Conservation (phyloP, 2,329 filamentous ascomycete species). For the Aspergillus pseudoviridinutans region DNA sequence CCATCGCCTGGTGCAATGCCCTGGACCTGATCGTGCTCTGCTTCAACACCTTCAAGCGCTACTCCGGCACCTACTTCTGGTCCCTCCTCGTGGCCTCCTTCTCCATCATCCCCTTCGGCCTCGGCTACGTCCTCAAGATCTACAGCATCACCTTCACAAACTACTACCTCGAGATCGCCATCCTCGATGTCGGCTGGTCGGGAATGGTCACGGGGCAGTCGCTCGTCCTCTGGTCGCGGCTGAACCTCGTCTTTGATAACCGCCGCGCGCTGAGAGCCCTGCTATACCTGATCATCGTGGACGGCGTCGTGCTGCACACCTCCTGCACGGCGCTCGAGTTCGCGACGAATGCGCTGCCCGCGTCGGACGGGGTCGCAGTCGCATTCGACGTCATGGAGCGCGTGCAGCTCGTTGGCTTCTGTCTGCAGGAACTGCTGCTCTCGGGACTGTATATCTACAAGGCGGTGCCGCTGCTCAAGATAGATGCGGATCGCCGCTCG, state of each 20-base stretch:
- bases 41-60: constrained; percentile 45
- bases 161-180: constrained; percentile 33
- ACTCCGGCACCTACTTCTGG: constrained; percentile 48
- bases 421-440: constrained; percentile 51
- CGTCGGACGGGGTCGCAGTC: constrained; percentile 19
- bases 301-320: constrained; percentile 40
- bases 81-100: constrained; percentile 41
- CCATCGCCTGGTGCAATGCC: constrained; percentile 47
- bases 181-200: constrained; percentile 43
- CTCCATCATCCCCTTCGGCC: constrained; percentile 42
- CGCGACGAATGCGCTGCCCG: constrained; percentile 28
- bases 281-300: constrained; percentile 43
- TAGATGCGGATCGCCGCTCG: constrained; percentile 37
- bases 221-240: constrained; percentile 47
- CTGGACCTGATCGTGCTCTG: constrained; percentile 46
- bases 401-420: constrained; percentile 53
- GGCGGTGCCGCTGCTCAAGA: constrained; percentile 46
- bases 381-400: constrained; percentile 48
- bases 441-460: constrained; percentile 51
- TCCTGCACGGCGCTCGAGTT: constrained; percentile 41
- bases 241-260: constrained; percentile 43
- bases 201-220: constrained; percentile 48
- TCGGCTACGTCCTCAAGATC: constrained; percentile 47
- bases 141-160: constrained; percentile 32
- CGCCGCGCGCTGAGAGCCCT: constrained; percentile 32